Evolutionary conservation across 257 asterid genomes (phyloP), one percentile per base, ranked within the genome.

Genomic region (Solanum microdontum): DNA sequence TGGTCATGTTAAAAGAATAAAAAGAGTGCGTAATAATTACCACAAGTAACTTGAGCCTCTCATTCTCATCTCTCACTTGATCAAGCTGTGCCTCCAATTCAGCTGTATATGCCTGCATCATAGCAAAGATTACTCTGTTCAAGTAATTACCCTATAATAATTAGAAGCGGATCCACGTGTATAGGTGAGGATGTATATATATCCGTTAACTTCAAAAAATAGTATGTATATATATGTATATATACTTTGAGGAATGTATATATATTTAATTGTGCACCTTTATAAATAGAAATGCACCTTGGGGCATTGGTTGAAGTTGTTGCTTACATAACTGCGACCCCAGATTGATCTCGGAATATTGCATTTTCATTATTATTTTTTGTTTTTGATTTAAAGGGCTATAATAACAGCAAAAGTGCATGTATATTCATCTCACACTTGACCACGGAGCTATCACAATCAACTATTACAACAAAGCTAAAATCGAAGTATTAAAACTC

Each of bases 21-120:
- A 55, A 19, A 19, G 64, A 6, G 24, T 55, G n/a, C 6, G n/a
- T 55, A 55, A 19, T 19, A 55, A 19, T 55, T 34, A 74, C 82
- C 82, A 74, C 2, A 74, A 74, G 9, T 34, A 23, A 11, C 30
- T 21, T 74, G 51, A 74, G 51, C 28, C 7, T 74, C 7, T 74
- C 82, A 74, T 74, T 74, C 51, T 74, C 82, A 34, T 74, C 82
- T 74, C 30, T 21, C 51, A 74, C 1, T 74, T 26, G 19, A 21
- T 34, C 24, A 8, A 74, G 30, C 15, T 74, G 51, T 21, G 39
- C 13, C 28, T 74, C 51, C 82, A 74, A 36, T 74, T 74, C 82
- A 34, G 82, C 82, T 36, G 30, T 74, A 36, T 74, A 74, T 74
- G 82, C 82, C 82, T 74, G 48, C 82, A 74, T 74, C 82, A 74